Conservation (phyloP, 129 eudicot species). For the Logfia minima region DNA sequence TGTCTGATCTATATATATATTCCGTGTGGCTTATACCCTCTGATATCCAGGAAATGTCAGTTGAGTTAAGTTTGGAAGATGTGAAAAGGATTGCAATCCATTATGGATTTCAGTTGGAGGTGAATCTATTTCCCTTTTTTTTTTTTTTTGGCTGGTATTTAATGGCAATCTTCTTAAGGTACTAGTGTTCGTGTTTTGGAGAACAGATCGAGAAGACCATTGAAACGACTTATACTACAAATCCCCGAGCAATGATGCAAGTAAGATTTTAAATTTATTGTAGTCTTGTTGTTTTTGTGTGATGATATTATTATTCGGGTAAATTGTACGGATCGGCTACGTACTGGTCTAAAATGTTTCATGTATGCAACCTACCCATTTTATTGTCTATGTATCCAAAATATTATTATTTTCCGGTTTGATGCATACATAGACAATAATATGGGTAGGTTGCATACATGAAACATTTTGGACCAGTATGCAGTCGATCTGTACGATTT, state of each 20-base stretch:
- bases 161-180: background rate
- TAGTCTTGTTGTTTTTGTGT: background rate
- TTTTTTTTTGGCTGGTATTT: conserved; percentile 1
- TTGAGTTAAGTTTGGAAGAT: conserved; percentile 96
- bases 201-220: conserved; percentile 72
- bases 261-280: conserved; percentile 40
- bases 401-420: too few relatives aligned
- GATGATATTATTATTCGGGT: background rate
- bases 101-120: conserved; percentile 89
- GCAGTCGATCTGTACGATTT: too few relatives aligned
- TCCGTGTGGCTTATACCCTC: conserved; percentile 17
- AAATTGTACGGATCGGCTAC: too few relatives aligned
- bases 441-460: too few relatives aligned
- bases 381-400: too few relatives aligned
- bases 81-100: conserved; percentile 76
- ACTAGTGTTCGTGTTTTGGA: background rate
- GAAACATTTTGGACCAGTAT: too few relatives aligned
- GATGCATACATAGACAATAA: too few relatives aligned
- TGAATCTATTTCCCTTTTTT: conserved; percentile 15
- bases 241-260: conserved; percentile 93
- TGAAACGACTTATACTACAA: conserved; percentile 85
- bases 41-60: conserved; percentile 72
- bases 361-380: too few relatives aligned
- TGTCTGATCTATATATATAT: conserved; percentile 2
- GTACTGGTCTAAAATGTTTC: too few relatives aligned